phyloP scores from a whole-genome alignment of 306 rosid genomes.

The Trichosanthes truncata region DNA sequence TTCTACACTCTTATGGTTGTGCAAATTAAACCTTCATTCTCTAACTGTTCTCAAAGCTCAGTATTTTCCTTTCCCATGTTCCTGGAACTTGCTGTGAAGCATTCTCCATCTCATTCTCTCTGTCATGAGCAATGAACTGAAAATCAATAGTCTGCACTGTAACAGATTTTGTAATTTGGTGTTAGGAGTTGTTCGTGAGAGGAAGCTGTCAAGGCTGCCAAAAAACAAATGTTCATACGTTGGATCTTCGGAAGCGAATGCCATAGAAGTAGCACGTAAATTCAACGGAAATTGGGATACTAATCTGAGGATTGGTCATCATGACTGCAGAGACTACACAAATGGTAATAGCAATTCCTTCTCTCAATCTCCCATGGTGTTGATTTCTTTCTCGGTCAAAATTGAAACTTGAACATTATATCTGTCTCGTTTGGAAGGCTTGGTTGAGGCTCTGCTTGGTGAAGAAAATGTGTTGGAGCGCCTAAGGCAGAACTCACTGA shows the following conservation, averaged over 20 bases:
- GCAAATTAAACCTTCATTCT: background rate
- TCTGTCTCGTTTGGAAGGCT: slow-evolving; percentile 35
- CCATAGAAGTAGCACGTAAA: slow-evolving; percentile 37
- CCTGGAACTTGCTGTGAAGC: background rate
- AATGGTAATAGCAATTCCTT: slow-evolving; percentile 37
- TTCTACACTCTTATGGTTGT: background rate
- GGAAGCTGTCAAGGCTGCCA: slow-evolving; percentile 56
- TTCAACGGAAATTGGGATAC: slow-evolving; percentile 65
- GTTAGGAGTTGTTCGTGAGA: slow-evolving; percentile 51
- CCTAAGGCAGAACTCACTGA: slow-evolving; percentile 20
- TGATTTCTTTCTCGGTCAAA: background rate
- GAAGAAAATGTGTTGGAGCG: slow-evolving; percentile 52
- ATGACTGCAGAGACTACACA: slow-evolving; percentile 80
- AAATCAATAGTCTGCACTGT: background rate
- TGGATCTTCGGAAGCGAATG: slow-evolving; percentile 49
- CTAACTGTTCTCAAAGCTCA: background rate
- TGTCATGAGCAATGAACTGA: background rate
- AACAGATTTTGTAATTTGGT: background rate
- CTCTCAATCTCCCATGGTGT: background rate
- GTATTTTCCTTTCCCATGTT: background rate
- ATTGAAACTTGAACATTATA: background rate
- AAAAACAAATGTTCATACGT: slow-evolving; percentile 69
- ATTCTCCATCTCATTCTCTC: background rate
- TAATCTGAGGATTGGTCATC: slow-evolving; percentile 45
- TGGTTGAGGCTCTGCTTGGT: slow-evolving; percentile 59